Conservation (phyloP, 345 rosid genomes). For the Brassica napus region Da-Ae NC_063436.1:11346501-11347000, state of each 20-base stretch:
- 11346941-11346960: not conserved
- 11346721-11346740: slow-evolving; percentile 19
- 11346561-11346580: slow-evolving; percentile 4
- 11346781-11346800: not conserved
- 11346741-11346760: slow-evolving; percentile 36
- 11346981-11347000: not conserved
- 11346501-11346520: not conserved
- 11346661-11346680: slow-evolving; percentile 12
- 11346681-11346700: slow-evolving; percentile 38
- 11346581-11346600: not conserved
- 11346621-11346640: slow-evolving; percentile 8
- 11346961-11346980: slow-evolving; percentile 26
- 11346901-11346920: slow-evolving; percentile 15
- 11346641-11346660: slow-evolving; percentile 30
- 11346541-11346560: not conserved
- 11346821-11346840: slow-evolving; percentile 1
- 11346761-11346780: slow-evolving; percentile 4
- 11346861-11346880: not conserved
- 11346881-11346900: not conserved
- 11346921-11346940: slow-evolving; percentile 9
- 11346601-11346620: slow-evolving; percentile 11
- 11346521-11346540: not conserved
- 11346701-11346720: slow-evolving; percentile 32
- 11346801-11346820: slow-evolving; percentile 3
- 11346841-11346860: not conserved